Base-by-base conservation (phyloP, 805 yeast species). In the Hyphopichia homilentoma region DNA sequence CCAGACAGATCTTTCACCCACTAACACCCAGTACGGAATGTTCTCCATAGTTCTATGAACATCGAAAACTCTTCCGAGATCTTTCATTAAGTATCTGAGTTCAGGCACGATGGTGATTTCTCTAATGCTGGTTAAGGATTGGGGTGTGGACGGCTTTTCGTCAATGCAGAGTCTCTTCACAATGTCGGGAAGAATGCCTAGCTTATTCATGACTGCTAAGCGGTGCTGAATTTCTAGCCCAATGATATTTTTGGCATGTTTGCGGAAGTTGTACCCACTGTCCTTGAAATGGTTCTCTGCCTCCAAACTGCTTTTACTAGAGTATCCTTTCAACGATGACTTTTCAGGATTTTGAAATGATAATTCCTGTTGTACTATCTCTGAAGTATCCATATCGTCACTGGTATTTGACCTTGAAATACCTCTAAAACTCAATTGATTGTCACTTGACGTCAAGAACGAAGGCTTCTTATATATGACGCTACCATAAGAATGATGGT, bases 1-100 rank as follows among this genome's bases (percentile, higher is more conserved):
- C 97, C 97, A 93, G 2, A 88, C 87, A 27, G 95, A 83, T 41
- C 83, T 68, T 55, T 90, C 97, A 4, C 98, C 98, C 20, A 89
- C 86, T 32, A 74, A 64, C 9, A 88, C 78, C 95, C 97, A 90
- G 51, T 87, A 86, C 4, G 87, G 83, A 15, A 88, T 81, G 53
- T 86, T 88, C 36, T 77, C 82, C 50, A 65, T 57, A 16, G 79
- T 69, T 44, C 81, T 72, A 46, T 81, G 81, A 3, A 84, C 81
- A 50, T 87, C 95, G 48, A 87, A 75, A 0, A 88, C 80, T 43
- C 87, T 67, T 27, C 87, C 81, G 39, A 86, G 75, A 44, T 83
- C 88, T 24, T 68, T 67, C 30, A 87, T 65, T 30, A 88, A 60
- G 21, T 86, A 79, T 34, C 82, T 69, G 30, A 88, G 62, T 49